Percentiles rank a stretch among this genome's conserved stretches.
These are phyloP conservation scores for Kurtzmaniella quercitrusa DNA, from an alignment of 1,139 yeast genomes.

Conservation along the genomic window DNA sequence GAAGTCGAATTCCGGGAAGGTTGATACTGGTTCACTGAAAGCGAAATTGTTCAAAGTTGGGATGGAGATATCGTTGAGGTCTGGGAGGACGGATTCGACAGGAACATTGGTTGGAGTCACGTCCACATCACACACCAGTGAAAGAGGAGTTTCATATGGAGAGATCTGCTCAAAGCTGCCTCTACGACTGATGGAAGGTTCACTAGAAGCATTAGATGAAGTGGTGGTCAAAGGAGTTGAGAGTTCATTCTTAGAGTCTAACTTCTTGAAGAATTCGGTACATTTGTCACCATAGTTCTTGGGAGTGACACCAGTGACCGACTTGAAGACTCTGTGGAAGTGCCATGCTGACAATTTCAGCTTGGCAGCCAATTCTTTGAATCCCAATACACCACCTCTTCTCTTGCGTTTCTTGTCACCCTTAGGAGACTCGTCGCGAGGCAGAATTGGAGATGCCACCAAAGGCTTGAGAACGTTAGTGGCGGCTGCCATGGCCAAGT, in stretches of 20 bases:
- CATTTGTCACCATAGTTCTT: conserved; percentile 87
- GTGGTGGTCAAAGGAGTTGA: not conserved
- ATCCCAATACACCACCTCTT: conserved; percentile 86
- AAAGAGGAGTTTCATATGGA: conserved; percentile 6
- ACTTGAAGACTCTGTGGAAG: conserved; percentile 83
- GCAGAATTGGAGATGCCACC: conserved; percentile 13
- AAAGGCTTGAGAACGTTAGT: conserved; percentile 39
- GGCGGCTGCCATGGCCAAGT: conserved; percentile 78
- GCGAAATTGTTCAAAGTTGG: not conserved
- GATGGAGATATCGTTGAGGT: not conserved
- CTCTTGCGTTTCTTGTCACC: conserved; percentile 49
- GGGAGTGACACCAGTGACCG: conserved; percentile 82
- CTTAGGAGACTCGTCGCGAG: conserved; percentile 15
- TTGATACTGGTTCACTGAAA: not conserved
- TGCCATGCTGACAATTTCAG: conserved; percentile 91
- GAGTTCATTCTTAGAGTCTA: conserved; percentile 7
- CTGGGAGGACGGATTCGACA: not conserved
- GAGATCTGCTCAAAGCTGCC: not conserved
- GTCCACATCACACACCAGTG: conserved; percentile 1
- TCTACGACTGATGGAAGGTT: not conserved
- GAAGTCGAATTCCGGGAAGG: not conserved
- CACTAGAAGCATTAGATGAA: not conserved
- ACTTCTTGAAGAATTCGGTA: conserved; percentile 56
- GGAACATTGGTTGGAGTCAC: conserved; percentile 1
- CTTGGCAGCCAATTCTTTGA: conserved; percentile 82